Evolutionary conservation across 257 asterid species (phyloP).

Genomic region (Przewalskia tangutica): DNA sequence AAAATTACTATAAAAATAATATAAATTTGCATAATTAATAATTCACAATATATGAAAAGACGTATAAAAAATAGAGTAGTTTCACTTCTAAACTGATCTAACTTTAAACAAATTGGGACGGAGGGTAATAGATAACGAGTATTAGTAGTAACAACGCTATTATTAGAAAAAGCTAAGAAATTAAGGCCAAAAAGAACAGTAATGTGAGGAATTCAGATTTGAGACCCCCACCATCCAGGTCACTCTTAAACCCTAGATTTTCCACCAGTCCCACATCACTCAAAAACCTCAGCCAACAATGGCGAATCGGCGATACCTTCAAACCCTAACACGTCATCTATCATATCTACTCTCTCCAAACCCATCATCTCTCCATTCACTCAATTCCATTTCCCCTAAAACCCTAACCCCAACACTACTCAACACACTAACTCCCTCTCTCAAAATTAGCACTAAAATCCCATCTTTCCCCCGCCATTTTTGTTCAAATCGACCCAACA

Average conservation of each 20-base stretch:
- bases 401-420: constrained; percentile 16
- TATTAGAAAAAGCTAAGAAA: too few species aligned
- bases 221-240: too few species aligned
- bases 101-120: too few species aligned
- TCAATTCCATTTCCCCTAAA: constrained; percentile 22
- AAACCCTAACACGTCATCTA: constrained; percentile 20
- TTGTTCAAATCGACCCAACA: constrained; percentile 6
- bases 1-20: too few species aligned
- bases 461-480: neutral
- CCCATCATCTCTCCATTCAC: constrained; percentile 9
- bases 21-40: too few species aligned
- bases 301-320: constrained; percentile 66
- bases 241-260: constrained; percentile 4
- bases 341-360: neutral
- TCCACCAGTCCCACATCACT: neutral
- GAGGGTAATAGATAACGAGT: too few species aligned
- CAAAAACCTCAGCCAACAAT: constrained; percentile 17
- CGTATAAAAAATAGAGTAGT: too few species aligned
- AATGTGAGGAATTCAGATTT: too few species aligned
- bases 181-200: too few species aligned
- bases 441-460: neutral
- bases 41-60: too few species aligned
- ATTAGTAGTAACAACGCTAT: too few species aligned
- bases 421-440: neutral
- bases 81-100: too few species aligned